Evolutionary conservation across 1,139 yeast species (phyloP).

Genomic region (Saccharomyces pastorianus): DNA sequence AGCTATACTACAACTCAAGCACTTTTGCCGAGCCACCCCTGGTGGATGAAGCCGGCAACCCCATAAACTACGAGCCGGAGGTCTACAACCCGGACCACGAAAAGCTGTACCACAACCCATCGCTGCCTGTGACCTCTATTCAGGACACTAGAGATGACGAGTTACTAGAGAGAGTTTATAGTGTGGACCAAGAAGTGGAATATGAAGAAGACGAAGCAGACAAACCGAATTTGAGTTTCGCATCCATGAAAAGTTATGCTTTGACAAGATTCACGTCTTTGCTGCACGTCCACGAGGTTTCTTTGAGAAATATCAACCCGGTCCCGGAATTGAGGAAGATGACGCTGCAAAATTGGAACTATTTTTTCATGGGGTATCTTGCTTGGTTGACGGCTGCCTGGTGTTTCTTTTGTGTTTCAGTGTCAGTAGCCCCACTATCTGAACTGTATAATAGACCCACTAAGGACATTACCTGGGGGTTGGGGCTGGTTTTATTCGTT

Average conservation of each 20-base stretch:
- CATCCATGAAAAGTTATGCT: constrained; percentile 6
- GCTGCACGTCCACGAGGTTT: constrained; percentile 2
- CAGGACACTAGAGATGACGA: constrained; percentile 8
- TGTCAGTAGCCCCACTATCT: constrained; percentile 41
- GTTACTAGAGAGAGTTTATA: constrained; percentile 7
- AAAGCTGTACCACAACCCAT: constrained; percentile 8
- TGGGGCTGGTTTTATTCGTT: constrained; percentile 51
- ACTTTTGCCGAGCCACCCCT: constrained; percentile 4
- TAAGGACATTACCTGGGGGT: constrained; percentile 48
- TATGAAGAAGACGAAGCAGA: constrained; percentile 13
- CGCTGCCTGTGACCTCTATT: constrained; percentile 7
- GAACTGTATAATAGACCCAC: constrained; percentile 36
- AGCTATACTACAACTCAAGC: constrained; percentile 1
- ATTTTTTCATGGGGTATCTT: constrained; percentile 40
- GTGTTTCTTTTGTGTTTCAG: constrained; percentile 48
- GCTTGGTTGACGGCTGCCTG: constrained; percentile 50
- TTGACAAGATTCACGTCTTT: neutral
- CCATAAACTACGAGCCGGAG: constrained; percentile 1
- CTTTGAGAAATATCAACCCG: constrained; percentile 30
- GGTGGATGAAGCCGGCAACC: constrained; percentile 4
- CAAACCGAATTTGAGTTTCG: constrained; percentile 24
- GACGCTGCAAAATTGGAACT: constrained; percentile 36
- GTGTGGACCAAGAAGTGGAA: constrained; percentile 7
- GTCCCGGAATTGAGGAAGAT: constrained; percentile 32
- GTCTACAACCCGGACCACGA: constrained; percentile 4